phyloP scores from a whole-genome alignment of 805 yeast species.

The Spathaspora passalidarum region DNA sequence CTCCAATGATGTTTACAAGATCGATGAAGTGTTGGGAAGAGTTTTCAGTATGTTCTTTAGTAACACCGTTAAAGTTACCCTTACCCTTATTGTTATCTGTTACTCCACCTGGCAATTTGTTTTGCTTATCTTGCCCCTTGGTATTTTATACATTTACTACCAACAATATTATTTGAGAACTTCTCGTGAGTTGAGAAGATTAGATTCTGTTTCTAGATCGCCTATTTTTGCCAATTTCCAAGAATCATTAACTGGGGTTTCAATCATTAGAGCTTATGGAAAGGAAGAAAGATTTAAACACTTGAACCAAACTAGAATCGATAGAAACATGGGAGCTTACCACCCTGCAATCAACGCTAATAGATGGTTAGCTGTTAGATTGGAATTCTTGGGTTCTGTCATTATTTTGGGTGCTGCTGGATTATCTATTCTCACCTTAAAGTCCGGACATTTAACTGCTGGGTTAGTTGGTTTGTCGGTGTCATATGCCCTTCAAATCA shows the following conservation, averaged over 20 bases:
- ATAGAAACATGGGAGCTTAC: constrained; percentile 84
- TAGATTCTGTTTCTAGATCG: constrained; percentile 75
- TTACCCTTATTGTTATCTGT: constrained; percentile 78
- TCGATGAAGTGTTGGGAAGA: constrained; percentile 76
- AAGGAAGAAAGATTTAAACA: constrained; percentile 62
- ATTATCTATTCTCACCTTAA: constrained; percentile 68
- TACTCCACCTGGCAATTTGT: constrained; percentile 86
- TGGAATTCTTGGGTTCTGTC: constrained; percentile 86
- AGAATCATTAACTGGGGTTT: constrained; percentile 73
- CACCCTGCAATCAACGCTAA: constrained; percentile 92
- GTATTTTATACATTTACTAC: constrained; percentile 61
- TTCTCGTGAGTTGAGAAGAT: constrained; percentile 78
- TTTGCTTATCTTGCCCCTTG: constrained; percentile 67
- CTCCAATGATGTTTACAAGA: constrained; percentile 84
- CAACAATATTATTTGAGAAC: constrained; percentile 75
- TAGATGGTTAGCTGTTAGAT: constrained; percentile 95
- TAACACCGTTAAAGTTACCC: constrained; percentile 59
- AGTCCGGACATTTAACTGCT: constrained; percentile 69
- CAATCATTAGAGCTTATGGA: constrained; percentile 71
- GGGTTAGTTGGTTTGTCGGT: constrained; percentile 94
- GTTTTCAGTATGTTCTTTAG: constrained; percentile 67
- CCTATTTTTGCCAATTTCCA: constrained; percentile 85
- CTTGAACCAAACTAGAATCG: constrained; percentile 69
- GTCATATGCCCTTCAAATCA: constrained; percentile 87
- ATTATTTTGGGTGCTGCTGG: constrained; percentile 86